Percentiles rank a stretch among this genome's conserved stretches.
Conservation (phyloP, 2,329 filamentous ascomycete species). For the Xylariomycetidae sp. region DNA sequence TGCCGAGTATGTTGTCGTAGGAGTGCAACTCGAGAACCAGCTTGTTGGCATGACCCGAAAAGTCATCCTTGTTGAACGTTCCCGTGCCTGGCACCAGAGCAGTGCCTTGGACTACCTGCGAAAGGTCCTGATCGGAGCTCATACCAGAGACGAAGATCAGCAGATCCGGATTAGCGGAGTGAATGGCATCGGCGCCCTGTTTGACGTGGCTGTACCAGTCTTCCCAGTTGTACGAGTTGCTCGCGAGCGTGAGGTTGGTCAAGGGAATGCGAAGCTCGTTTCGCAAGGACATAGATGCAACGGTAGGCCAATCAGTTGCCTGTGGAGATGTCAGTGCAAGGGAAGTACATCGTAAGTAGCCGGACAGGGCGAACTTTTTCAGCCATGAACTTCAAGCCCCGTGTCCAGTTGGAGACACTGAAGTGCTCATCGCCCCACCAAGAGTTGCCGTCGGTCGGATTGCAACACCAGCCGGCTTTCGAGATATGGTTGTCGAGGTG, state of each 20-base stretch:
- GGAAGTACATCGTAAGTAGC: too few relatives aligned
- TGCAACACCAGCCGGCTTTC: conserved; percentile 53
- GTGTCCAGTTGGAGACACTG: conserved; percentile 51
- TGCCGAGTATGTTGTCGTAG: conserved; percentile 44
- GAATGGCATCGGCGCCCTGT: conserved; percentile 42
- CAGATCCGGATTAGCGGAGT: conserved; percentile 42
- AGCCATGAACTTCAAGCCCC: conserved; percentile 56
- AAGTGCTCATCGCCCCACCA: conserved; percentile 60
- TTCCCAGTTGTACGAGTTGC: conserved; percentile 47
- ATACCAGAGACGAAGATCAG: conserved; percentile 57
- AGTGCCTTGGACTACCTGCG: conserved; percentile 42
- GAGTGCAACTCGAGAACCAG: conserved; percentile 57
- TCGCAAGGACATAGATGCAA: conserved; percentile 45
- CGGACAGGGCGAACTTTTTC: conserved; percentile 34
- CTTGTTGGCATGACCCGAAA: conserved; percentile 45
- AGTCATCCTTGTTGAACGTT: conserved; percentile 40
- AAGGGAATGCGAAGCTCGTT: conserved; percentile 46
- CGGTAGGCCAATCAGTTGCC: conserved; percentile 39
- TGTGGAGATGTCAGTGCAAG: background rate
- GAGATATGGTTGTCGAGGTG: conserved; percentile 59
- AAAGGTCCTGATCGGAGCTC: conserved; percentile 49
- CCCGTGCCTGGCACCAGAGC: conserved; percentile 40
- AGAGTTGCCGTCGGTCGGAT: conserved; percentile 46
- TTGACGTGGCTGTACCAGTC: conserved; percentile 47
- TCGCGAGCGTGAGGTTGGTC: conserved; percentile 25